Evolutionary conservation across 495 filamentous ascomycete genomes (phyloP).

Genomic region (Lophium mytilinum): DNA sequence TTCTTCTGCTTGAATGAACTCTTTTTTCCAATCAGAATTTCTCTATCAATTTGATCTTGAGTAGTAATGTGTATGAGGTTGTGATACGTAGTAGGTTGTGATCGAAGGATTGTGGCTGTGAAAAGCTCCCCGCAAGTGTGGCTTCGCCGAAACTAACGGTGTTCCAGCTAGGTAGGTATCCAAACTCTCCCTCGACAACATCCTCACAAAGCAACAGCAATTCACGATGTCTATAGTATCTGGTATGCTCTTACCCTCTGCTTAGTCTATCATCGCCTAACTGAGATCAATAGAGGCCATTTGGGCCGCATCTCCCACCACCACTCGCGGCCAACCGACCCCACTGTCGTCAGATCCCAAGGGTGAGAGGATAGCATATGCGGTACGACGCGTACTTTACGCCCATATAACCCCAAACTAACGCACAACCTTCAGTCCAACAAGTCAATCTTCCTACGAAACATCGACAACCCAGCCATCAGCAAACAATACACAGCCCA

Average conservation of each 20-base stretch:
- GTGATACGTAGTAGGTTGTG: too few relatives aligned
- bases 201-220: neutral
- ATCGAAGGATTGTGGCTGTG: too few relatives aligned
- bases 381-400: constrained; percentile 48
- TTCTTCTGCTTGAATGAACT: too few relatives aligned
- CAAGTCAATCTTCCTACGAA: constrained; percentile 92
- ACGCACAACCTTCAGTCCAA: constrained; percentile 53
- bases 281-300: constrained; percentile 48
- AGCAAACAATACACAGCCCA: constrained; percentile 86
- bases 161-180: too few relatives aligned
- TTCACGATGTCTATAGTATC: neutral
- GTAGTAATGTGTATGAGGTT: too few relatives aligned
- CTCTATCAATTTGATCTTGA: too few relatives aligned
- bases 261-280: neutral
- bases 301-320: constrained; percentile 71
- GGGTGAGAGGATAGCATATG: constrained; percentile 88
- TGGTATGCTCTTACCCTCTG: neutral
- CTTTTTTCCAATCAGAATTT: too few relatives aligned
- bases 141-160: too few relatives aligned
- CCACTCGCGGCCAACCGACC: constrained; percentile 78
- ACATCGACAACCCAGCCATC: constrained; percentile 76
- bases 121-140: too few relatives aligned
- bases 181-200: too few relatives aligned
- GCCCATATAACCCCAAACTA: neutral
- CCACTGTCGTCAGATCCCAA: constrained; percentile 84